Conservation (phyloP, 2,329 filamentous ascomycete species). For the Talaromyces sp. region DNA sequence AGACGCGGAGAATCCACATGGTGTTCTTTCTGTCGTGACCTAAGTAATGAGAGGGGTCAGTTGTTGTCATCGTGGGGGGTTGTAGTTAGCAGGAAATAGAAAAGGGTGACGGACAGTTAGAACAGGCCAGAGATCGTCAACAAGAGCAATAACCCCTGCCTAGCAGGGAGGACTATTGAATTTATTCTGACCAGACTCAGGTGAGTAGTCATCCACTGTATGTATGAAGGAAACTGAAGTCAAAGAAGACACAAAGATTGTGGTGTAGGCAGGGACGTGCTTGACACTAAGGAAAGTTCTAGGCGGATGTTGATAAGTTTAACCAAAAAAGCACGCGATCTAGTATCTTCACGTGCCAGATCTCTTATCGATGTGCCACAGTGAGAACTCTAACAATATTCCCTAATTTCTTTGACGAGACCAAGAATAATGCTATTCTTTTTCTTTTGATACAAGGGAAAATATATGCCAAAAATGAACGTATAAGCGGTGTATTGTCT, state of each 20-base stretch:
- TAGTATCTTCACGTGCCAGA: conserved; percentile 21
- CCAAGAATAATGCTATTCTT: not conserved
- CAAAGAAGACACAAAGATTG: not conserved
- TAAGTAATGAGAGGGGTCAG: conserved; percentile 4
- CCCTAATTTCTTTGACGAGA: not conserved
- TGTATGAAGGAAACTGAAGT: not conserved
- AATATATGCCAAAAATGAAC: not conserved
- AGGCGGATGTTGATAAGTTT: conserved; percentile 11
- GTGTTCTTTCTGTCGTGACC: conserved; percentile 17
- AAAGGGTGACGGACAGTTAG: conserved; percentile 15
- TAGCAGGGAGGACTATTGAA: conserved; percentile 12
- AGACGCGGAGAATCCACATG: conserved; percentile 80
- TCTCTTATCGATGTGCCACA: not conserved
- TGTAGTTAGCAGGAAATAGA: not conserved
- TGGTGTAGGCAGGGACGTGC: conserved; percentile 11
- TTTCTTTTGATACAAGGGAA: not conserved
- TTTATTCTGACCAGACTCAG: conserved; percentile 1
- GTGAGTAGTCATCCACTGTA: not conserved
- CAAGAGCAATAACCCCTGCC: conserved; percentile 15
- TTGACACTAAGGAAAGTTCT: conserved; percentile 7
- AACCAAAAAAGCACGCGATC: conserved; percentile 13
- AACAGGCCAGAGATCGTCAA: not conserved
- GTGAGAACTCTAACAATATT: not conserved
- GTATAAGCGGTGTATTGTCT: not conserved
- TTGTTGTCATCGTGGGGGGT: not conserved